A percentile compares a stretch with the other conserved stretches of the same genome.
Conservation (phyloP, 2,329 filamentous ascomycete genomes). For the Alternaria sp. region DNA sequence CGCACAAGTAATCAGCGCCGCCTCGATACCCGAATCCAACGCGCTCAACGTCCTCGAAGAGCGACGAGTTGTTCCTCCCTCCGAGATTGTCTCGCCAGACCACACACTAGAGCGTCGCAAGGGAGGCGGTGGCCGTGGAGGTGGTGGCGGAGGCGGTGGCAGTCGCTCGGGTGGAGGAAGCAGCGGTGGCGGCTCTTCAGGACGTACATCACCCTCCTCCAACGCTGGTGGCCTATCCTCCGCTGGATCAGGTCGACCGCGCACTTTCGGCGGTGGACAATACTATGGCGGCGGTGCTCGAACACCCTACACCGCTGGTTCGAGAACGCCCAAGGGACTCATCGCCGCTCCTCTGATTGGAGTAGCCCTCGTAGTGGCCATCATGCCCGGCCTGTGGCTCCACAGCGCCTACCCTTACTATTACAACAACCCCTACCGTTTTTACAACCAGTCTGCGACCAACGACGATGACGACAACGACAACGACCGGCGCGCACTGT, state of each 20-base stretch:
- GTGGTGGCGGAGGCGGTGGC: conserved; percentile 33
- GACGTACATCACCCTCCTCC: conserved; percentile 33
- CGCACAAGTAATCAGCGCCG: conserved; percentile 29
- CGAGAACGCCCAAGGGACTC: conserved; percentile 56
- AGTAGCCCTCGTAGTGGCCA: not conserved
- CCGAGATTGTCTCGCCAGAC: conserved; percentile 38
- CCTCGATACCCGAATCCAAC: conserved; percentile 36
- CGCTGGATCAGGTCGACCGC: conserved; percentile 63
- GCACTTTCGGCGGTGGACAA: conserved; percentile 65
- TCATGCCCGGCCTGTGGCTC: conserved; percentile 69
- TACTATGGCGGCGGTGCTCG: conserved; percentile 69
- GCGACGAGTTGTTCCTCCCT: conserved; percentile 16
- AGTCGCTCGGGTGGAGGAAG: conserved; percentile 15
- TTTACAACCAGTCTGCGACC: conserved; percentile 53
- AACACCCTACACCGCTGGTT: conserved; percentile 67
- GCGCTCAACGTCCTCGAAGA: conserved; percentile 30
- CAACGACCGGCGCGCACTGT: conserved; percentile 5
- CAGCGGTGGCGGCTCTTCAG: conserved; percentile 7
- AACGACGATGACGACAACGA: conserved; percentile 51
- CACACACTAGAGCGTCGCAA: conserved; percentile 47
- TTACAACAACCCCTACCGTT: conserved; percentile 64
- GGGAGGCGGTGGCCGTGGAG: conserved; percentile 45
- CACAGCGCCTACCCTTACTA: conserved; percentile 67
- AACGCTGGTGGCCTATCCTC: conserved; percentile 54
- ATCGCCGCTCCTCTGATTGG: conserved; percentile 52